Conservation (phyloP, 352 stramenopile genomes). For the Aphanomyces euteiches region DNA sequence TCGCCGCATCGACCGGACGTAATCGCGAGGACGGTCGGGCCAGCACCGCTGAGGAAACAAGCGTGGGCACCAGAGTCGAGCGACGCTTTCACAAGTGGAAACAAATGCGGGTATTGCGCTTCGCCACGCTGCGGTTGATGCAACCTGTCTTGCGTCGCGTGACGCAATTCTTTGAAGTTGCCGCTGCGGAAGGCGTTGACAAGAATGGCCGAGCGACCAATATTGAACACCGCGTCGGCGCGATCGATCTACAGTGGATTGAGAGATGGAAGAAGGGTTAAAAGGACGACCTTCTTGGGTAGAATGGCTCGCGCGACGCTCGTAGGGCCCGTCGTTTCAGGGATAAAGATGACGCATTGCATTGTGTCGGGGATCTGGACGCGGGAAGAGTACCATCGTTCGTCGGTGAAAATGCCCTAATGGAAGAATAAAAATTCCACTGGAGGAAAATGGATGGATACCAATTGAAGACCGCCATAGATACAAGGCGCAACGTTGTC, state of each 20-base stretch:
- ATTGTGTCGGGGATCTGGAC: slow-evolving; percentile 93
- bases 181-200: slow-evolving; percentile 95
- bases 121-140: slow-evolving; percentile 95
- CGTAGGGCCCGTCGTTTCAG: slow-evolving; percentile 95
- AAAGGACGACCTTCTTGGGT: slow-evolving; percentile 58
- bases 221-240: slow-evolving; percentile 97
- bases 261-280: slow-evolving; percentile 44
- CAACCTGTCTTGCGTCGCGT: slow-evolving; percentile 91
- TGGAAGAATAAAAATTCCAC: neutral
- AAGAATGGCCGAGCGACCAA: slow-evolving; percentile 94
- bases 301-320: slow-evolving; percentile 91
- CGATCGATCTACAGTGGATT: slow-evolving; percentile 71
- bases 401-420: slow-evolving; percentile 83
- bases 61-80: slow-evolving; percentile 91
- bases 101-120: slow-evolving; percentile 95
- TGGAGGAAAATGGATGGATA: slow-evolving; percentile 31
- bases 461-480: slow-evolving; percentile 97
- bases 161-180: slow-evolving; percentile 96
- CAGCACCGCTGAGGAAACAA: slow-evolving; percentile 96
- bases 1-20: slow-evolving; percentile 96
- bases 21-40: slow-evolving; percentile 97
- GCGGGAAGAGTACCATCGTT: slow-evolving; percentile 96
- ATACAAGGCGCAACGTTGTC: slow-evolving; percentile 99
- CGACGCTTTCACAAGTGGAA: slow-evolving; percentile 95
- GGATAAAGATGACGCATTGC: slow-evolving; percentile 98